phyloP scores from a whole-genome alignment of 495 filamentous ascomycete genomes.

The Daldinia childiae region DNA sequence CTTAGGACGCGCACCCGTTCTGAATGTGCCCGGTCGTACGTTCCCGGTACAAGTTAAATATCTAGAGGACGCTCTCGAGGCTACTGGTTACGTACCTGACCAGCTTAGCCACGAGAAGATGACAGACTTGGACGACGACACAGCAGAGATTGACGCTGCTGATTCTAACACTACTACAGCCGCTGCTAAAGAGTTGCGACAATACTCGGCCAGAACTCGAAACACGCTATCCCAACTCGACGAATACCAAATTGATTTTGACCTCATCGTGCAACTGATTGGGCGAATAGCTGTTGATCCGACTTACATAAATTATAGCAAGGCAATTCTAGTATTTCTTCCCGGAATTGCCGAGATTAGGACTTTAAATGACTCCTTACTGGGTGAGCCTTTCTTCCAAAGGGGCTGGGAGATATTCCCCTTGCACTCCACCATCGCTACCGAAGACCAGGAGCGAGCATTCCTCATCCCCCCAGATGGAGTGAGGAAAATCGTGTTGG shows the following conservation, averaged over 20 bases:
- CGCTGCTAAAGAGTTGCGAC: slow-evolving; percentile 63
- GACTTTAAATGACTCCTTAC: slow-evolving; percentile 81
- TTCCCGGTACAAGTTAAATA: slow-evolving; percentile 90
- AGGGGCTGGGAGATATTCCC: slow-evolving; percentile 80
- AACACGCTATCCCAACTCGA: slow-evolving; percentile 78
- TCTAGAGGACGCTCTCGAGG: slow-evolving; percentile 88
- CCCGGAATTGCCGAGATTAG: slow-evolving; percentile 95
- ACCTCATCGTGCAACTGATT: slow-evolving; percentile 79
- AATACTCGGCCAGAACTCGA: slow-evolving; percentile 77
- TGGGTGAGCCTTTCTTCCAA: slow-evolving; percentile 74
- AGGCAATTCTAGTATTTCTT: slow-evolving; percentile 91
- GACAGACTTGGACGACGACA: slow-evolving; percentile 65
- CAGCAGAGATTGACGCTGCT: slow-evolving; percentile 58
- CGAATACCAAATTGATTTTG: slow-evolving; percentile 87
- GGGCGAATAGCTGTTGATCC: slow-evolving; percentile 73
- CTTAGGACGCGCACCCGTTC: slow-evolving; percentile 79
- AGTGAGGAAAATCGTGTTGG: slow-evolving; percentile 87
- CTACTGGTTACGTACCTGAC: slow-evolving; percentile 74
- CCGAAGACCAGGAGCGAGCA: slow-evolving; percentile 91
- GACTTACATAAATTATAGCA: slow-evolving; percentile 75
- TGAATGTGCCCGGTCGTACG: slow-evolving; percentile 90
- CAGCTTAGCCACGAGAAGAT: slow-evolving; percentile 58
- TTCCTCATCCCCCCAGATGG: slow-evolving; percentile 85
- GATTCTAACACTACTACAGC: slow-evolving; percentile 58
- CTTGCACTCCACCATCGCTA: slow-evolving; percentile 94